Base-by-base conservation (phyloP, 2,329 filamentous ascomycete species). In the Trichoderma sp. region DNA sequence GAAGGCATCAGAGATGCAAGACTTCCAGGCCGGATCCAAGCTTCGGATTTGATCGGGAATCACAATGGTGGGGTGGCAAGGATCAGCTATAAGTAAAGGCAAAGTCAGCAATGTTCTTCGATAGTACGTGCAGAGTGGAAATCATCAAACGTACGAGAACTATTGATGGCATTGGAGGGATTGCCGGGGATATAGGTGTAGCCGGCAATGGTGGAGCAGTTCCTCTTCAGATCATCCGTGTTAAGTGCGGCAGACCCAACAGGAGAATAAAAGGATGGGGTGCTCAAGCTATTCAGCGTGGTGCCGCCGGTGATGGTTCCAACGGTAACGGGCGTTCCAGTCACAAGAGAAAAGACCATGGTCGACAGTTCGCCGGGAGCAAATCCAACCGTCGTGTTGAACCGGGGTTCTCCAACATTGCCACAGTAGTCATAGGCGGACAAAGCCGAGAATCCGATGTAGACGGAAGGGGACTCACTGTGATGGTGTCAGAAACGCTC, bases 21-120 rank as follows among this genome's bases (percentile, higher is more conserved):
- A 69, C 24, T 43, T 43, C 72, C 72, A 73, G 11, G 39, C 72
- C 21, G 72, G 72, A 21, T 73, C 63, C 11, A 73, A 36, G 18
- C 70, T 72, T 9, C 63, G 61, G 6, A 73, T 28, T 15, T 26
- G 15, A 53, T 71, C 70, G 9, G 72, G 72, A 53, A 73, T 53
- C 12, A 73, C 70, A 39, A 73, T 73, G 4, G 72, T 73, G 6
- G 72, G 72, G 21, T 73, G 70, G 63, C 72, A 73, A 51, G 72
- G 70, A 36, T 73, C 72, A 26, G 72, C 72, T 73, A n/a, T 53
- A 7, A 34, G 36, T 6, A 11, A 32, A 26, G 21, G 12, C 8
- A 43, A 66, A 3, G 43, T 71, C 6, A 73, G 51, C 21, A 30
- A 57, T 43, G 3, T n/a, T 12, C 11, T 15, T 26, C 15, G 30